Conservation (phyloP, 768 basidiomycete species). For the Rhodotorula sphaerocarpa region DNA sequence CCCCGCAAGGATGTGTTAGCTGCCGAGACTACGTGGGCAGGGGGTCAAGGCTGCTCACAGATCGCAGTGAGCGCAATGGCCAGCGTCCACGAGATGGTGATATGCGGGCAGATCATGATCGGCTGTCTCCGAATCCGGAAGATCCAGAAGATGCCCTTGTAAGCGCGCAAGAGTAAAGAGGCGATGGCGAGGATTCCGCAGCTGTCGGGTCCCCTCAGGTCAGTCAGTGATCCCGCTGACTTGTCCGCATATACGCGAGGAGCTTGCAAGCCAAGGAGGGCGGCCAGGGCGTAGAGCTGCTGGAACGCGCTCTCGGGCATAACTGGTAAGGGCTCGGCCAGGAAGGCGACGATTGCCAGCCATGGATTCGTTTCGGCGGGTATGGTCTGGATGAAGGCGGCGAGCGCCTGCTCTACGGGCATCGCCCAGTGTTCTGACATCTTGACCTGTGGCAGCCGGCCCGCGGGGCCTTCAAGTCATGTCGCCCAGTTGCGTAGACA, state of each 20-base stretch:
- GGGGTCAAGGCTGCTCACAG: constrained; percentile 1
- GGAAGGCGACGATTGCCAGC: background rate
- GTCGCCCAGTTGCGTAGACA: too few species aligned
- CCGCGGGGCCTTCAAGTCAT: too few species aligned
- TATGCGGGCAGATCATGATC: background rate
- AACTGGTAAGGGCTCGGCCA: background rate
- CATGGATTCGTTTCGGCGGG: background rate
- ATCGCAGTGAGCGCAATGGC: background rate
- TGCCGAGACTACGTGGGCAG: background rate
- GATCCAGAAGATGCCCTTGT: constrained; percentile 12
- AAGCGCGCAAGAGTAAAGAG: background rate
- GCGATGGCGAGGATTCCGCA: constrained; percentile 1
- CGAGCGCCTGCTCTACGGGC: background rate
- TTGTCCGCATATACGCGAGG: background rate
- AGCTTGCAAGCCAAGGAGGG: background rate
- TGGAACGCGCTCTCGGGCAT: background rate
- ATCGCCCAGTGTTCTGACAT: too few species aligned
- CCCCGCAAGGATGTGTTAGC: too few species aligned
- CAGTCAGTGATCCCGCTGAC: too few species aligned
- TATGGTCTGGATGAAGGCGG: background rate
- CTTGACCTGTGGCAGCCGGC: too few species aligned
- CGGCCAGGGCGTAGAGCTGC: constrained; percentile 14
- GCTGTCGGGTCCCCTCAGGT: background rate
- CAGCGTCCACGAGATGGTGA: constrained; percentile 3
- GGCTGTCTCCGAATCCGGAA: constrained; percentile 2